Evolutionary conservation across 73 alveolate genomes (phyloP), one percentile per base, ranked within the genome.

Genomic region (Uronychia binucleata): DNA sequence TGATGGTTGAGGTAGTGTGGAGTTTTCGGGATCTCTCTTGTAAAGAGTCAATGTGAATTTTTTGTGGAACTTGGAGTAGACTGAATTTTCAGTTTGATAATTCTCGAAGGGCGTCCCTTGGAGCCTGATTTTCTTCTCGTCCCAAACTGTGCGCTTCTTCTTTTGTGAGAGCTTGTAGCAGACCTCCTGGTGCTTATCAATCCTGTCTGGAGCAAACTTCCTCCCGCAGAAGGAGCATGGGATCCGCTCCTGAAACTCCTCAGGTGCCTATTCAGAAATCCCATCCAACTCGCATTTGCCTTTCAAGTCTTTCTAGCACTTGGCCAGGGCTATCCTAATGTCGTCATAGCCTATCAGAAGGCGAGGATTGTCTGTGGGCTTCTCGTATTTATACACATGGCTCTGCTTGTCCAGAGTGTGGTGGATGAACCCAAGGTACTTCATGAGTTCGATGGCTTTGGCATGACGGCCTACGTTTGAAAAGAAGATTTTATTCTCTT

Each of bases 381-480:
- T 74, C n/a, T 75, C 33, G 29, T 32, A 58, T 11, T 25, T 31
- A 32, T 80, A 80, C 33, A 30, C 28, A 74, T 87, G 77, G 34
- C 89, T 81, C 46, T 75, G 58, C 60, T 87, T 87, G 31, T 87
- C 81, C 14, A 67, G 5, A 5, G 59, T 74, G 57, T 87, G 46
- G 26, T 81, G 88, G 13, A 59, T 28, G 34, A 87, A 87, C 0
- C 93, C 93, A 0, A 87, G 25, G 58, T 33, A 87, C 33, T 80
- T 57, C 1, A 87, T 30, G 33, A 87, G 76, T 82, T 87, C 77
- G 30, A 87, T 74, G n/a, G 85, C 93, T 57, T 86, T 80, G 1
- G 30, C n/a, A 74, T 75, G 77, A 32, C 93, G 74, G 33, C 89
- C 93, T 33, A 87, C 77, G 34, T 87, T 87, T 29, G 89, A 80